Base-by-base conservation (phyloP, 192 early-diverging fungal genomes). In the Backusella psychrophila region DNA sequence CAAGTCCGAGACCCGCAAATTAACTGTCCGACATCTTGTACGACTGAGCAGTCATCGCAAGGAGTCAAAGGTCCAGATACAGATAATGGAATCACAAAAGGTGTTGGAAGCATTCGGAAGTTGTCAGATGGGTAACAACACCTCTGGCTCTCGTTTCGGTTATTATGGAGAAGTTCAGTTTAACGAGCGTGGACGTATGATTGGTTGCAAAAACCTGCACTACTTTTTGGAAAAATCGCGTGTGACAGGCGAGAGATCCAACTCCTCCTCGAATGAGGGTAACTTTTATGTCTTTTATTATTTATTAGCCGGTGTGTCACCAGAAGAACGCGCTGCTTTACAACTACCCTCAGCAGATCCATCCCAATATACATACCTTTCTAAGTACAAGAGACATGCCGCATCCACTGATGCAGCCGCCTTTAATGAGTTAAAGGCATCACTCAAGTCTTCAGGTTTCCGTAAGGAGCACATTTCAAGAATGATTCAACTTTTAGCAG, bases 121-220 rank as follows among this genome's bases (percentile, higher is more conserved):
- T 52, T 89, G 91, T n/a, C 83, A 86, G 67, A 93, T 94, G 4
- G 52, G 73, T 9, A 77, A 86, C 49, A 93, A 91, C 77, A 80
- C 68, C 23, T 89, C 87, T 74, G 89, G 91, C 1, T 95, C 95
- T 23, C 88, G 91, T n/a, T 94, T 87, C 67, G 92, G 94, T 11
- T 86, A 94, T 44, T 98, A 93, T 87, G 87, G 91, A n/a, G 96
- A 99, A 85, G 85, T 95, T 74, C 97, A 99, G 53, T 99, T 94
- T 82, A 92, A 91, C 74, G 91, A 91, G 44, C 80, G 90, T 23
- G 95, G 96, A 35, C 90, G 91, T 26, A 86, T 99, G 73, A 80
- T 93, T 23, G 97, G 97, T 68, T 81, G 90, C 56, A 99, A 98
- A 82, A 82, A 90, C 36, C 79, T 97, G 23, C 87, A 92, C 33